Conservation (phyloP, 2,329 filamentous ascomycete genomes). For the Fusarium armeniacum region DNA sequence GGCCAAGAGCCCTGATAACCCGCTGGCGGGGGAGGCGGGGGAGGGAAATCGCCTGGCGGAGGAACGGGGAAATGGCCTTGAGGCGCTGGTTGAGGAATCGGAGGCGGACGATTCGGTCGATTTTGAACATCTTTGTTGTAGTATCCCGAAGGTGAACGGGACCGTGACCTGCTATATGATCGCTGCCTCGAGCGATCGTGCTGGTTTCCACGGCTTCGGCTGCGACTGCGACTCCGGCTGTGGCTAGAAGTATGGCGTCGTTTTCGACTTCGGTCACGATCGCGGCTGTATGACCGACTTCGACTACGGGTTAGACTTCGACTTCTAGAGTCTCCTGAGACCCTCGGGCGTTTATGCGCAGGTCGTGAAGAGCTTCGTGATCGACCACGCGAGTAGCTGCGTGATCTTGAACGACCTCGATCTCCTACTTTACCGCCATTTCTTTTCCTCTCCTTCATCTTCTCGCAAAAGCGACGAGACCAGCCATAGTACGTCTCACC, state of each 20-base stretch:
- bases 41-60: constrained; percentile 33
- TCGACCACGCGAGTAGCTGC: constrained; percentile 48
- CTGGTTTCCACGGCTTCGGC: constrained; percentile 41
- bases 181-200: constrained; percentile 41
- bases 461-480: constrained; percentile 83
- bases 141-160: constrained; percentile 41
- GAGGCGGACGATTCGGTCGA: constrained; percentile 42
- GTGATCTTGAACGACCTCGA: constrained; percentile 54
- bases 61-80: constrained; percentile 41
- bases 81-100: constrained; percentile 45
- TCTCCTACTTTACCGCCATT: constrained; percentile 47
- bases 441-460: constrained; percentile 75
- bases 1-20: constrained; percentile 61
- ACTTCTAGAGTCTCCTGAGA: constrained; percentile 44
- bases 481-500: constrained; percentile 90
- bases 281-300: constrained; percentile 51
- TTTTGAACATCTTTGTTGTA: constrained; percentile 34
- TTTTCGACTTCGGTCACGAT: constrained; percentile 32
- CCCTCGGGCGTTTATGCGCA: constrained; percentile 51
- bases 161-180: constrained; percentile 49
- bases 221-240: constrained; percentile 56
- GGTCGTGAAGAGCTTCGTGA: constrained; percentile 54
- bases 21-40: constrained; percentile 48
- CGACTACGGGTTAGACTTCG: constrained; percentile 49
- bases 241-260: constrained; percentile 46